A percentile compares a stretch with the other conserved stretches of the same genome.
Conservation (phyloP, 208 protist species). For the Leishmania major region DNA sequence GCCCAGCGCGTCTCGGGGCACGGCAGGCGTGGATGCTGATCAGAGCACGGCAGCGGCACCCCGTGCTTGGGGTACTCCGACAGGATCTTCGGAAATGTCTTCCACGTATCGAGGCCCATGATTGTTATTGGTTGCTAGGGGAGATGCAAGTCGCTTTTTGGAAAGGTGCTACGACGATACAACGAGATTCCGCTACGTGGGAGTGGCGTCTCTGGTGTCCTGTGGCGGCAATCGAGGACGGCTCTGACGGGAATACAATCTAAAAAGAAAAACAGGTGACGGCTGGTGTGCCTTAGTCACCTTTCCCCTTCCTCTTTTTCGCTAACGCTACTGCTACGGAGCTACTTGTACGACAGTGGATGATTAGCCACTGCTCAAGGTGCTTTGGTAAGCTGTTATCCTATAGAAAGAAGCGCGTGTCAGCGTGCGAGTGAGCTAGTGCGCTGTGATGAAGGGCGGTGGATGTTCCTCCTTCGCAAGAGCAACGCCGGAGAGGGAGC, state of each 20-base stretch:
- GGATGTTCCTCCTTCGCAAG: neutral
- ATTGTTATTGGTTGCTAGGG: neutral
- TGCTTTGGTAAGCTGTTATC: neutral
- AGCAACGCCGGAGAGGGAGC: neutral
- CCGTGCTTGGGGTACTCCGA: constrained; percentile 79
- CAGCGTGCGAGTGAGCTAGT: neutral
- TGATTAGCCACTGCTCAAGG: neutral
- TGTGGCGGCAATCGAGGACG: neutral
- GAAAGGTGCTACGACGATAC: no score
- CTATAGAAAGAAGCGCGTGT: neutral
- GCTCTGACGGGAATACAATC: neutral
- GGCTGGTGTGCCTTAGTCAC: neutral
- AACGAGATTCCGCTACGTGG: neutral
- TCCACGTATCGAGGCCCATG: constrained; percentile 91
- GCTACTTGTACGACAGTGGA: neutral
- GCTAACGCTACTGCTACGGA: neutral
- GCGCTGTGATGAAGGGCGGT: neutral
- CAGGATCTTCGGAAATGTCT: constrained; percentile 72
- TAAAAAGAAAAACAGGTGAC: neutral
- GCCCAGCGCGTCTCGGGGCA: constrained; percentile 87
- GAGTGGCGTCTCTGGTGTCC: neutral
- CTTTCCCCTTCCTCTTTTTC: constrained; percentile 12
- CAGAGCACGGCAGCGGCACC: constrained; percentile 79
- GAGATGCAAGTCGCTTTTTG: neutral
- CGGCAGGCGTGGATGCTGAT: constrained; percentile 76